Percentiles rank a stretch among this genome's conserved stretches.
Conservation (phyloP, 805 yeast genomes). For the Kodamaea fukazawae region DNA sequence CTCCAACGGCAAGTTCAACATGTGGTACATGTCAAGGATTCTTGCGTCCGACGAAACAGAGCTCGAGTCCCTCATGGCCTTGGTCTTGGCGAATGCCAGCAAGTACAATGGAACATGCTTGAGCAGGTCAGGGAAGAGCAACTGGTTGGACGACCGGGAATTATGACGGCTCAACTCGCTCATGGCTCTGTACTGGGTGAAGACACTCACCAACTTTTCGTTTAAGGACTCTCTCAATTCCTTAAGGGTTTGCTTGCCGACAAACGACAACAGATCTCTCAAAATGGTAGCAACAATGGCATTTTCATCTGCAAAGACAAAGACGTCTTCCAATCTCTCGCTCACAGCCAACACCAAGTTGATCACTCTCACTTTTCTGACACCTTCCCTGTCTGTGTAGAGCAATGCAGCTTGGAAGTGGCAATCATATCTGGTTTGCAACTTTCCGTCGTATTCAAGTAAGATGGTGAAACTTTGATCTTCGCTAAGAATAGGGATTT, state of each 20-base stretch:
- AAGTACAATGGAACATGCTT: conserved; percentile 66
- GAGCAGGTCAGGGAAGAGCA: conserved; percentile 80
- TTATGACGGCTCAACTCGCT: conserved; percentile 39
- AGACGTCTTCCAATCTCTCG: conserved; percentile 67
- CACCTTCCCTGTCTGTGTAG: conserved; percentile 76
- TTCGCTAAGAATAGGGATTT: conserved; percentile 60
- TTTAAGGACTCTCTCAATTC: conserved; percentile 41
- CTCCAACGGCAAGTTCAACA: conserved; percentile 54
- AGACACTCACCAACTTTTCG: conserved; percentile 42
- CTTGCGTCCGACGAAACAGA: conserved; percentile 61
- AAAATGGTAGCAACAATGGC: conserved; percentile 38
- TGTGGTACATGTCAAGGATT: conserved; percentile 49
- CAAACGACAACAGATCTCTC: conserved; percentile 39
- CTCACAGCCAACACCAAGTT: conserved; percentile 82
- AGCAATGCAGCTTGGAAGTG: conserved; percentile 89
- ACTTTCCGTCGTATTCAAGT: conserved; percentile 72
- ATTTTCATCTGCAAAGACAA: conserved; percentile 73
- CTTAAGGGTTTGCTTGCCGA: conserved; percentile 37
- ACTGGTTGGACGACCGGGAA: conserved; percentile 47
- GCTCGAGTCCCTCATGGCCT: conserved; percentile 53
- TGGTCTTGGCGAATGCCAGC: conserved; percentile 67
- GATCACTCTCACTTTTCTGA: conserved; percentile 80
- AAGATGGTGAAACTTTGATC: conserved; percentile 69
- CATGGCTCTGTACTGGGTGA: conserved; percentile 52
- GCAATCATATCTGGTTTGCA: conserved; percentile 68